phyloP scores from a whole-genome alignment of 1,284 basidiomycete genomes.

The Gomphus bonarii region DNA sequence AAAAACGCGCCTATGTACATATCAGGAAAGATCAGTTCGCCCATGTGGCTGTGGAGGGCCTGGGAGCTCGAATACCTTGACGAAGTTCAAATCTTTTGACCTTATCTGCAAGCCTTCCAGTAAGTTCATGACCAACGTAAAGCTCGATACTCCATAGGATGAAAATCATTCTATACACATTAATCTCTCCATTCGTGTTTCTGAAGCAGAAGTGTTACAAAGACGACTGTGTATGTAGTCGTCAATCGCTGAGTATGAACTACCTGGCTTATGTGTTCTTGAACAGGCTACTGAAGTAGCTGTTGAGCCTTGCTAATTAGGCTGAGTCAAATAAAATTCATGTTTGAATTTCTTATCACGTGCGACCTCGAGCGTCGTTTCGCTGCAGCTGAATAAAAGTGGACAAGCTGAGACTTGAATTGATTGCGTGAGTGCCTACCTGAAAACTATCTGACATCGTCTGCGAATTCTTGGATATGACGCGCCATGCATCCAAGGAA shows the following conservation, averaged over 20 bases:
- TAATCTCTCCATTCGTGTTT: constrained; percentile 55
- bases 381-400: background rate
- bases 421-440: too few relatives aligned
- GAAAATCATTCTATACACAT: constrained; percentile 61
- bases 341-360: background rate
- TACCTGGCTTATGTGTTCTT: background rate
- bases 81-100: constrained; percentile 62
- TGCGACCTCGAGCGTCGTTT: background rate
- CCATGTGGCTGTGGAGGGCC: constrained; percentile 17
- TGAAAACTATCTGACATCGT: too few relatives aligned
- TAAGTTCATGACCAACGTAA: constrained; percentile 30
- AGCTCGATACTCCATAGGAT: constrained; percentile 26
- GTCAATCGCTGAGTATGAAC: background rate
- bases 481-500: too few relatives aligned
- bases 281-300: constrained; percentile 57
- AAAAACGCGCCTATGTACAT: constrained; percentile 25
- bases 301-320: constrained; percentile 27
- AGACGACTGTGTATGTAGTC: constrained; percentile 56
- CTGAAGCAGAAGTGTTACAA: constrained; percentile 46
- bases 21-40: constrained; percentile 13
- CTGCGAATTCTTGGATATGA: too few relatives aligned
- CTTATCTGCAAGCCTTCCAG: constrained; percentile 71
- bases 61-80: too few relatives aligned
- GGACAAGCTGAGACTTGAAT: background rate
- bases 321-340: background rate